These are phyloP conservation scores for Aspergillus intermedius DNA, from an alignment of 2,329 filamentous ascomycete genomes.

Conservation along the genomic window DNA sequence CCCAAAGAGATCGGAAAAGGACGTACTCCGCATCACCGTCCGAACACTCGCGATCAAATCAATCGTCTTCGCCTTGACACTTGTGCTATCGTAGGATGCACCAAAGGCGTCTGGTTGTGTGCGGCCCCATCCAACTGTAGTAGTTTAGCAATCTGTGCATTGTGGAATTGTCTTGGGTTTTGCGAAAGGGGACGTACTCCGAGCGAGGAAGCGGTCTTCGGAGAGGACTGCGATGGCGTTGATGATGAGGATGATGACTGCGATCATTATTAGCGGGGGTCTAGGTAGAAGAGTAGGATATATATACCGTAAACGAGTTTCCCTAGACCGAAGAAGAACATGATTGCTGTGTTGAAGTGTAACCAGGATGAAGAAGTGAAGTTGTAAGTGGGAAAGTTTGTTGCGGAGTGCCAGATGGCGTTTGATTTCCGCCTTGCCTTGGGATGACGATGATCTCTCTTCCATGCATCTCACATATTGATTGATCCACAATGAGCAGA, in stretches of 20 bases:
- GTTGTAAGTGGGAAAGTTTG: background rate
- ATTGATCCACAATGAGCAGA: no score
- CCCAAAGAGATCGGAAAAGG: background rate
- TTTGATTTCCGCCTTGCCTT: conserved; percentile 14
- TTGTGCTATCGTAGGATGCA: conserved; percentile 61
- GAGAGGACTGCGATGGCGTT: conserved; percentile 92
- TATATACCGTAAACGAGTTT: conserved; percentile 65
- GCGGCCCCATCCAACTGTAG: conserved; percentile 69
- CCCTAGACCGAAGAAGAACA: conserved; percentile 65
- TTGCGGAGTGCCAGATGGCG: conserved; percentile 6
- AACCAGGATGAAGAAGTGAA: background rate
- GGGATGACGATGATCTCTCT: conserved; percentile 10
- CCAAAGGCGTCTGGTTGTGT: conserved; percentile 67
- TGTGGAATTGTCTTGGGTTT: no score
- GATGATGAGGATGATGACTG: conserved; percentile 77
- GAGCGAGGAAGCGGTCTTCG: conserved; percentile 86
- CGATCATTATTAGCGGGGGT: background rate
- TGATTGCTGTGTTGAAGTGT: conserved; percentile 27
- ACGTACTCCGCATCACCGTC: conserved; percentile 86
- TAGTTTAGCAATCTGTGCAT: no score
- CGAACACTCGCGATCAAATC: conserved; percentile 85
- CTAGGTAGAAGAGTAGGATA: background rate
- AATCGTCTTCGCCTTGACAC: conserved; percentile 78
- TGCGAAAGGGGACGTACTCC: conserved; percentile 47
- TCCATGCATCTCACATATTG: no score